Conservation (phyloP, 116 monocot species). For the Zostera marina region DNA sequence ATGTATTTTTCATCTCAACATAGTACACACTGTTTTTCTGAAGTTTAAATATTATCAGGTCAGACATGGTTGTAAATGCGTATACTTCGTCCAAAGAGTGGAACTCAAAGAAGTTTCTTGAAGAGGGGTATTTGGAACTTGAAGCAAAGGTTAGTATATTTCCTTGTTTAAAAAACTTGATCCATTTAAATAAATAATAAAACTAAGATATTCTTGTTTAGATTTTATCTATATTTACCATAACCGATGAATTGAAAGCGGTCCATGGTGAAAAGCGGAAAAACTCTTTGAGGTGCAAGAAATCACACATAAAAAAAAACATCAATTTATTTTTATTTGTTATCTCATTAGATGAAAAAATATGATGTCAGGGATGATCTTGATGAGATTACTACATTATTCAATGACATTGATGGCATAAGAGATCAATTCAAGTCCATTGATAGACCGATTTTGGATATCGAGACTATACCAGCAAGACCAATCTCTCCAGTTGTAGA, state of each 20-base stretch:
- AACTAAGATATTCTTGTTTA: constrained; percentile 1
- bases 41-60: constrained; percentile 14
- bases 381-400: constrained; percentile 41
- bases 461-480: constrained; percentile 17
- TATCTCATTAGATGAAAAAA: background rate
- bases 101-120: constrained; percentile 31
- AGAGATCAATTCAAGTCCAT: constrained; percentile 43
- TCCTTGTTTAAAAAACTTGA: background rate
- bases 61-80: constrained; percentile 3
- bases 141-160: constrained; percentile 34
- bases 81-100: constrained; percentile 21
- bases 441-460: constrained; percentile 36
- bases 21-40: background rate
- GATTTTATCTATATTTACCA: constrained; percentile 47
- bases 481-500: background rate
- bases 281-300: constrained; percentile 31
- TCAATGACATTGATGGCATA: constrained; percentile 37
- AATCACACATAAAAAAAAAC: too few species aligned
- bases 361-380: constrained; percentile 41
- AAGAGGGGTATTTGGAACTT: constrained; percentile 51
- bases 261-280: constrained; percentile 27
- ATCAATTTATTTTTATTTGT: background rate
- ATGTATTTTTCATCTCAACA: background rate
- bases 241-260: constrained; percentile 59
- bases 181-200: background rate